Evolutionary conservation across 1,284 basidiomycete species (phyloP).

Genomic region (Pseudozyma sp.): DNA sequence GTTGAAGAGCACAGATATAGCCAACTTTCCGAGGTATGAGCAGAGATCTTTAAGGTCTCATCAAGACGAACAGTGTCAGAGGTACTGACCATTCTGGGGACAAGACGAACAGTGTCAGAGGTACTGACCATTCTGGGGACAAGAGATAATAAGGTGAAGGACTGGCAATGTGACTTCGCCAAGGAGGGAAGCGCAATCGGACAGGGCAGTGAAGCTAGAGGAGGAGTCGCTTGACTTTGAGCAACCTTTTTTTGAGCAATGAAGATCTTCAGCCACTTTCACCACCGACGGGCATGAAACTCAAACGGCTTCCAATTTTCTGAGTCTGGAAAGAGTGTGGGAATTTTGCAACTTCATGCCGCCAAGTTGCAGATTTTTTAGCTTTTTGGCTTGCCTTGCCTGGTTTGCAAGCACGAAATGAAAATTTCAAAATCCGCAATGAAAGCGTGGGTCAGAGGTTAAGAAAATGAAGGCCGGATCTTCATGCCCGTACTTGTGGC

Average conservation of each 20-base stretch:
- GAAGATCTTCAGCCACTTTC: constrained; percentile 10
- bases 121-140: no score
- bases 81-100: no score
- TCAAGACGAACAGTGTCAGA: no score
- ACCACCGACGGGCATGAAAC: constrained; percentile 9
- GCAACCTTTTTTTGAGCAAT: constrained; percentile 6
- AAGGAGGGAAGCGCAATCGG: background rate
- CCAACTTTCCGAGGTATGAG: no score
- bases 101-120: no score
- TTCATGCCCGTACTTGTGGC: background rate
- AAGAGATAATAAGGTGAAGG: no score
- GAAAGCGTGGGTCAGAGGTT: background rate
- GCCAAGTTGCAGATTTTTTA: background rate
- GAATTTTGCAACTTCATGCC: background rate
- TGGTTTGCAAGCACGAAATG: background rate
- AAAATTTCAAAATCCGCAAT: constrained; percentile 3
- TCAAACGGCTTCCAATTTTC: constrained; percentile 2
- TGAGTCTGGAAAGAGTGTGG: constrained; percentile 3
- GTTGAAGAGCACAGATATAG: background rate
- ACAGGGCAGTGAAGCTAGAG: background rate
- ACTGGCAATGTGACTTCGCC: background rate
- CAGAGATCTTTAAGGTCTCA: no score
- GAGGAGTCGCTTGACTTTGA: constrained; percentile 10
- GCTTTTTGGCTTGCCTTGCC: background rate
- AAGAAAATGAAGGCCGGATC: background rate